Percentiles rank a stretch among this genome's conserved stretches.
phyloP scores from a whole-genome alignment of 2,329 filamentous ascomycete species.

The Ustulina deusta region DNA sequence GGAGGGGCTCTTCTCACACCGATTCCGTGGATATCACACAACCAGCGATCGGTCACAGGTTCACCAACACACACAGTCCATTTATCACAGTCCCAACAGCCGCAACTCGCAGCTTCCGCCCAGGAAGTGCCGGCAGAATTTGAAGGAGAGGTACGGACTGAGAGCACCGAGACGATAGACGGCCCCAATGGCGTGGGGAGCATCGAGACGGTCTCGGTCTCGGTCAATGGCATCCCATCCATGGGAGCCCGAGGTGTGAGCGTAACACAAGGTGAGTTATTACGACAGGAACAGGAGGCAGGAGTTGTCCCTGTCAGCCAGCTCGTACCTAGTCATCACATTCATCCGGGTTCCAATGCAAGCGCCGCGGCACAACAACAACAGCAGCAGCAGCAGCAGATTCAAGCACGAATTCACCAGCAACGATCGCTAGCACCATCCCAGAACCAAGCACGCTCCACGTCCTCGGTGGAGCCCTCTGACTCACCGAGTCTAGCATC shows the following conservation, averaged over 20 bases:
- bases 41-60: conserved; percentile 44
- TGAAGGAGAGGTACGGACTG: conserved; percentile 74
- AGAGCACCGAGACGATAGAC: conserved; percentile 83
- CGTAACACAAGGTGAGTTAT: conserved; percentile 84
- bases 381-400: conserved; percentile 37
- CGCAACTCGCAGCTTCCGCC: conserved; percentile 45
- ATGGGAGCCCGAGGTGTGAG: conserved; percentile 63
- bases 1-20: conserved; percentile 93
- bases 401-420: conserved; percentile 43
- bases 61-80: conserved; percentile 38
- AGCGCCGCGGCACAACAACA: conserved; percentile 40
- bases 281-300: conserved; percentile 87
- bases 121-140: conserved; percentile 54
- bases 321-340: conserved; percentile 59
- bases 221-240: conserved; percentile 75
- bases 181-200: conserved; percentile 82
- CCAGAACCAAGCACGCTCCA: conserved; percentile 41
- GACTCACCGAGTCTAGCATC: conserved; percentile 37
- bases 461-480: conserved; percentile 38
- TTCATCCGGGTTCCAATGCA: conserved; percentile 43
- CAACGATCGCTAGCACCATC: conserved; percentile 45
- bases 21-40: conserved; percentile 81
- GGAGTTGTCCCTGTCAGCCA: conserved; percentile 80
- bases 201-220: conserved; percentile 84
- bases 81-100: conserved; percentile 29